phyloP scores from a whole-genome alignment of 768 basidiomycete species.

The Lactarius pseudohatsudake region DNA sequence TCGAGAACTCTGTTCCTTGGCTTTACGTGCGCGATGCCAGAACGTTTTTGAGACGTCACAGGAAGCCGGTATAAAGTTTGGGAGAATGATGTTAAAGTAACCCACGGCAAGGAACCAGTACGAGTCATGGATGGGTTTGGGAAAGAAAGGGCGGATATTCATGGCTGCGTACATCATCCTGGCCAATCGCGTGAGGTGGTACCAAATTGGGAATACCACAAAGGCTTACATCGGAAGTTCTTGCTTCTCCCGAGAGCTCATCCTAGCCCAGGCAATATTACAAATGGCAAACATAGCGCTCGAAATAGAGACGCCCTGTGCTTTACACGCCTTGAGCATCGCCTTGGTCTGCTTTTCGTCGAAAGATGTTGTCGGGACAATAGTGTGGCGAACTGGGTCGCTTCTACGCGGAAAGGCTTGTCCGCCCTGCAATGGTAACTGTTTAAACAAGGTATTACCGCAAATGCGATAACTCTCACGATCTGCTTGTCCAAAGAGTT shows the following conservation, averaged over 20 bases:
- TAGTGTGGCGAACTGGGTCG: conserved; percentile 51
- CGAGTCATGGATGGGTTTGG: conserved; percentile 47
- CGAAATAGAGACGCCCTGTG: conserved; percentile 69
- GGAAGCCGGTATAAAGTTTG: conserved; percentile 60
- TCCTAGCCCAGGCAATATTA: conserved; percentile 70
- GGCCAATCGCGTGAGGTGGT: background rate
- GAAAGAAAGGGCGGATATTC: conserved; percentile 66
- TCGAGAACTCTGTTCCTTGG: conserved; percentile 65
- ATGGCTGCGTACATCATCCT: conserved; percentile 87
- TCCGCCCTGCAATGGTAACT: conserved; percentile 53
- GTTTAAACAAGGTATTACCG: background rate
- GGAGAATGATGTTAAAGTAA: conserved; percentile 81
- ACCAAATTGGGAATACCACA: background rate
- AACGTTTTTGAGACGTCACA: conserved; percentile 45
- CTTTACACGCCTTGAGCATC: conserved; percentile 71
- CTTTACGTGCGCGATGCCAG: conserved; percentile 71
- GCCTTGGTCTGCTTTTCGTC: conserved; percentile 53
- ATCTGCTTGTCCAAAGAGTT: conserved; percentile 36
- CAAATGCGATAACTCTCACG: conserved; percentile 22
- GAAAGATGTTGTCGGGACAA: conserved; percentile 69
- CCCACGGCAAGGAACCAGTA: conserved; percentile 84
- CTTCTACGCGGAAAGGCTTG: conserved; percentile 63
- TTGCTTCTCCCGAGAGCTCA: conserved; percentile 39
- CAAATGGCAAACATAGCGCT: conserved; percentile 73
- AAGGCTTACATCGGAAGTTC: conserved; percentile 55